Base-by-base conservation (phyloP, 2,329 filamentous ascomycete species). In the Davidsoniella eucalypti region DNA sequence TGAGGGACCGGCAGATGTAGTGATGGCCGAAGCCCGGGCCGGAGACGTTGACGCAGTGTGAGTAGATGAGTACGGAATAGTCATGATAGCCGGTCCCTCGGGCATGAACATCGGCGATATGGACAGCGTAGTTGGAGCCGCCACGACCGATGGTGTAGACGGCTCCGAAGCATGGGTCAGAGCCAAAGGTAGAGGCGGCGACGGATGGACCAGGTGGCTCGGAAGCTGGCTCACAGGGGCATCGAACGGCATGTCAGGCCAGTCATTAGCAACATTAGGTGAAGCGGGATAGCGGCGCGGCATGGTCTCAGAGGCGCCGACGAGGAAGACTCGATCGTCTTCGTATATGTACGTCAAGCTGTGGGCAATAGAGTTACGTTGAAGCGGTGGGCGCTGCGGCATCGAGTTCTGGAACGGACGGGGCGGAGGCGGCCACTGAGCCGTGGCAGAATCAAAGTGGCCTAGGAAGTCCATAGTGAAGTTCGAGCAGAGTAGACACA, bases 351-450 rank as follows among this genome's bases (percentile, higher is more conserved):
- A 33, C 10, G 26, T 33, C 26, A 33, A 33, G 26, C 26, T 33
- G 10, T 33, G 44, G 14, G 14, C 18, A 18, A 47, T 23, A 2
- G 44, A 47, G 33, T 47, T 29, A 16, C 44, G 44, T n/a, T 39
- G 44, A 10, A 47, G n/a, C 5, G 7, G 7, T 12, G 44, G 44
- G 29, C 44, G 44, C 23, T n/a, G 17, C 21, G 18, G 33, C 33
- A 47, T 47, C 18, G 33, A 33, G 26, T 10, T 8, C 26, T 40
- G 33, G 36, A 49, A 47, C 10, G 50, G 50, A 36, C 37, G 21
- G 18, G 44, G 45, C 36, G 48, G 21, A 16, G 50, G 50, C 18
- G 46, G 45, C 50, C 50, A 52, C 9, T 38, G 36, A 33, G 26
- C 26, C 26, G 26, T 33, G 26, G 26, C 26, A 33, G 26, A 33